A percentile compares a stretch with the other conserved stretches of the same genome.
These are phyloP conservation scores for Viola odorata DNA, from an alignment of 345 rosid species.

Conservation along the genomic window DNA sequence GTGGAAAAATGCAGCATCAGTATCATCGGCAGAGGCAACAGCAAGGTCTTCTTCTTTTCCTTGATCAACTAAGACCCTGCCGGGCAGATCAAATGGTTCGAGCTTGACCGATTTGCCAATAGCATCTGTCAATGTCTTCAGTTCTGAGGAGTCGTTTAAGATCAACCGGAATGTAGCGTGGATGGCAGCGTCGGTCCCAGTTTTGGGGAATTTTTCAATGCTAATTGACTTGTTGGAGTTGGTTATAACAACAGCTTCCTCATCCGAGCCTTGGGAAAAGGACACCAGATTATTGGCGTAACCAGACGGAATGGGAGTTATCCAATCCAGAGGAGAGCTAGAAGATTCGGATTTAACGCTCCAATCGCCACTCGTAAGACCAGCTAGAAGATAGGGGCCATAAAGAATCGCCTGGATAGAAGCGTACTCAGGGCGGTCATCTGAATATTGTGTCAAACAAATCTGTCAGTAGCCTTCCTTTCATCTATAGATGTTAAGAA, in stretches of 20 bases:
- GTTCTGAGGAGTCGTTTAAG: conserved; percentile 15
- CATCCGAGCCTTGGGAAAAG: conserved; percentile 50
- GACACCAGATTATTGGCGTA: conserved; percentile 51
- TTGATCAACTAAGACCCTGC: conserved; percentile 48
- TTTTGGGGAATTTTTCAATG: conserved; percentile 43
- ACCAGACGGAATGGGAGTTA: conserved; percentile 47
- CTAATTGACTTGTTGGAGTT: conserved; percentile 56
- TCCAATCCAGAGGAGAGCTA: conserved; percentile 43
- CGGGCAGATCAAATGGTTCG: conserved; percentile 79
- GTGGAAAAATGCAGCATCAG: conserved; percentile 38
- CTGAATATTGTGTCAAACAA: conserved; percentile 29
- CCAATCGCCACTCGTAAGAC: conserved; percentile 64
- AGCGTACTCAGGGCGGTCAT: conserved; percentile 63
- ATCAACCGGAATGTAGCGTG: conserved; percentile 71
- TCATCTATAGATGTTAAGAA: neutral
- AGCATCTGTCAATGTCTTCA: conserved; percentile 19
- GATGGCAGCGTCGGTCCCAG: conserved; percentile 56
- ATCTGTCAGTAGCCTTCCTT: neutral
- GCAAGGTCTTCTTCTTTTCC: conserved; percentile 32
- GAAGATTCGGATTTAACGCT: conserved; percentile 44
- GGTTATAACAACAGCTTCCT: conserved; percentile 41
- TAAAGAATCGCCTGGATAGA: conserved; percentile 79
- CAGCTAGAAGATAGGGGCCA: conserved; percentile 83
- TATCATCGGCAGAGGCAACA: conserved; percentile 25
- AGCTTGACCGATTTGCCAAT: conserved; percentile 54